Conservation (phyloP, 306 rosid species). For the Castanea mollissima region DNA sequence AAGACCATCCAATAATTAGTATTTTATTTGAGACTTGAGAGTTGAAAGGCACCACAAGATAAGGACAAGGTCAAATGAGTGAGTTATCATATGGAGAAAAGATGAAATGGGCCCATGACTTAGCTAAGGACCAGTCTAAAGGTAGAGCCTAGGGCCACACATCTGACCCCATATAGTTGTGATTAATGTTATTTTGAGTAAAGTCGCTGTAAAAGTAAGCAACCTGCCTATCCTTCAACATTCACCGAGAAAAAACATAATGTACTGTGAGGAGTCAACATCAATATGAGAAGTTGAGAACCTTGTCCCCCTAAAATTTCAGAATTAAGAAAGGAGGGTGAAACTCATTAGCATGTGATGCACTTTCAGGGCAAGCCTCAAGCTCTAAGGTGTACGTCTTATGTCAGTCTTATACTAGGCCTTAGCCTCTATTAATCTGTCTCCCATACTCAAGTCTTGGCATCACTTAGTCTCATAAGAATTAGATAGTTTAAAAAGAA, state of each 20-base stretch:
- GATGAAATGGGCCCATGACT: too few species aligned
- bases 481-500: too few species aligned
- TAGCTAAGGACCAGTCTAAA: too few species aligned
- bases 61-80: not conserved
- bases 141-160: too few species aligned
- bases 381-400: not conserved
- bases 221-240: not conserved
- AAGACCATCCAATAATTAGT: not conserved
- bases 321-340: not conserved
- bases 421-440: too few species aligned
- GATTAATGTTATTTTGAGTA: not conserved
- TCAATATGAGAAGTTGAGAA: not conserved
- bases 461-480: too few species aligned
- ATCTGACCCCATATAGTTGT: not conserved
- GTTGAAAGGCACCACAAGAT: not conserved
- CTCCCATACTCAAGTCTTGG: too few species aligned
- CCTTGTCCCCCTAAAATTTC: not conserved
- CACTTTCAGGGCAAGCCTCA: conserved; percentile 2
- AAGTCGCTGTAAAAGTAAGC: not conserved
- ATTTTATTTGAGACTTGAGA: not conserved
- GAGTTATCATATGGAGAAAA: too few species aligned
- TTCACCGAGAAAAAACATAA: not conserved
- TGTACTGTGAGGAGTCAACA: not conserved
- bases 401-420: not conserved
- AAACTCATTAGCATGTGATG: not conserved